Evolutionary conservation across 768 basidiomycete species (phyloP).

Genomic region (Amanita subjunquillea): DNA sequence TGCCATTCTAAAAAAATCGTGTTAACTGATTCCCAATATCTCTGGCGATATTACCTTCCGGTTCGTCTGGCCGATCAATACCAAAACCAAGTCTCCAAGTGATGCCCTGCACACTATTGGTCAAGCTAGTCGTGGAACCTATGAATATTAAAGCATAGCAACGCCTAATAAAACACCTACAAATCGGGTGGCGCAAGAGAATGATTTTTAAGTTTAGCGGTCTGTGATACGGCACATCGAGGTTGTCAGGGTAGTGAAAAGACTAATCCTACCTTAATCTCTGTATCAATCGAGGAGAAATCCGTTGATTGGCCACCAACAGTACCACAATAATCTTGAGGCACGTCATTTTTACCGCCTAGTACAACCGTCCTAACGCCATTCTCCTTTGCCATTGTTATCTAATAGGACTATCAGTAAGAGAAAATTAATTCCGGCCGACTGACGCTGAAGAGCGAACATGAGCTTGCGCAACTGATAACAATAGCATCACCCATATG

Average conservation of each 20-base stretch:
- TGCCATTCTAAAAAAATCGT: constrained; percentile 37
- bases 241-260: not conserved
- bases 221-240: constrained; percentile 18
- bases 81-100: constrained; percentile 60
- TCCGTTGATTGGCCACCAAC: constrained; percentile 55
- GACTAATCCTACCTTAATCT: constrained; percentile 33
- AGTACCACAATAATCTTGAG: constrained; percentile 50
- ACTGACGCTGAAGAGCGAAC: constrained; percentile 35
- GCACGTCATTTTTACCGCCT: constrained; percentile 36
- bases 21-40: not conserved
- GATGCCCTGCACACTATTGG: constrained; percentile 49
- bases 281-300: constrained; percentile 48
- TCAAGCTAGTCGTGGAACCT: constrained; percentile 22
- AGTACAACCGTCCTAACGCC: constrained; percentile 46
- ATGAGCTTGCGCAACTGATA: constrained; percentile 36
- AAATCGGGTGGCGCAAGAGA: constrained; percentile 49
- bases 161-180: constrained; percentile 21
- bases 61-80: constrained; percentile 35
- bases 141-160: not conserved
- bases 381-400: constrained; percentile 50
- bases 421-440: not conserved
- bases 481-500: not conserved
- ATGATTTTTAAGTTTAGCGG: constrained; percentile 42
- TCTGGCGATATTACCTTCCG: constrained; percentile 34
- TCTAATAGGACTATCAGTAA: constrained; percentile 19